These are phyloP conservation scores for Linnemannia exigua DNA, from an alignment of 192 early-diverging fungal species.

Conservation along the genomic window DNA sequence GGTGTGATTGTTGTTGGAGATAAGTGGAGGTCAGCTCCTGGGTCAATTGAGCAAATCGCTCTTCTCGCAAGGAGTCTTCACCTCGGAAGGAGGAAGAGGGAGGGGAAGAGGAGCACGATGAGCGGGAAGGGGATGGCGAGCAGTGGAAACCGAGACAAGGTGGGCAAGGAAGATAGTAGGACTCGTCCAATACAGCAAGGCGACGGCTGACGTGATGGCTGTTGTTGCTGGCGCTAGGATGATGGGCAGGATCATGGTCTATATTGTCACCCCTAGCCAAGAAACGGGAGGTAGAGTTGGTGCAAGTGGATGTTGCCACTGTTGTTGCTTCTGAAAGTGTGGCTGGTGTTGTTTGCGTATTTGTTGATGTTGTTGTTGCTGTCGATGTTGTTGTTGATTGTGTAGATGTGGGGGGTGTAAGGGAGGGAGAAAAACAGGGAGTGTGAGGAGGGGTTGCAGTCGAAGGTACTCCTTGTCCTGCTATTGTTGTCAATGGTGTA, in stretches of 20 bases:
- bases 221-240: not conserved
- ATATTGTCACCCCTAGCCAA: not conserved
- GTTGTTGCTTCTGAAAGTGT: too few species aligned
- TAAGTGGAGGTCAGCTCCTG: constrained; percentile 9
- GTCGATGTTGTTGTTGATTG: not conserved
- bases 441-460: not conserved
- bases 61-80: constrained; percentile 5
- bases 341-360: too few species aligned
- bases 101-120: not conserved
- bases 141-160: constrained; percentile 27
- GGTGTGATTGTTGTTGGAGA: constrained; percentile 12
- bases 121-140: constrained; percentile 2
- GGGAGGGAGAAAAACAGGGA: not conserved
- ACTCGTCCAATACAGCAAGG: not conserved
- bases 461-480: not conserved
- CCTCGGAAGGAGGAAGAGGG: not conserved
- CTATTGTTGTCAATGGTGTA: not conserved
- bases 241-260: constrained; percentile 14
- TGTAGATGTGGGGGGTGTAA: not conserved
- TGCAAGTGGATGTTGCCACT: not conserved
- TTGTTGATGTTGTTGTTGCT: not conserved
- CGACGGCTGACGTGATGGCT: not conserved
- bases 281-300: not conserved
- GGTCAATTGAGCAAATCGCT: constrained; percentile 23
- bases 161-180: constrained; percentile 13